phyloP scores from a whole-genome alignment of 192 early-diverging fungal species.

The Phycomyces nitens region DNA sequence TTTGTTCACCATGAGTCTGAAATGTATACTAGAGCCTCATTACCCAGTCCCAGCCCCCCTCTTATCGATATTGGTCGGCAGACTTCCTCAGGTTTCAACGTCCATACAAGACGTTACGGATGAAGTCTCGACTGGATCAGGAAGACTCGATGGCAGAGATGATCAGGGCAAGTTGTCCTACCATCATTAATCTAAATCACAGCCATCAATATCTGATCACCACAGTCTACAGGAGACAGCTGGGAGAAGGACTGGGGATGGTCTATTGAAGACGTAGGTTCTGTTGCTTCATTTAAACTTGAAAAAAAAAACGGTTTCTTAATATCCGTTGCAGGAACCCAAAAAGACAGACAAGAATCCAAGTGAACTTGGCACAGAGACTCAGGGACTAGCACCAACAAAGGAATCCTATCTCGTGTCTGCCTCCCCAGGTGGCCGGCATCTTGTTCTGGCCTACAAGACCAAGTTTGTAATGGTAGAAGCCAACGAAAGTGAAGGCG shows the following conservation, averaged over 20 bases:
- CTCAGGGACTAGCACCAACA: constrained; percentile 8
- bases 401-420: constrained; percentile 33
- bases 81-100: constrained; percentile 28
- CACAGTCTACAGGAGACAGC: constrained; percentile 11
- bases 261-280: constrained; percentile 27
- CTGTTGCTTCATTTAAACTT: background rate
- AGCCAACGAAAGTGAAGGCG: constrained; percentile 19
- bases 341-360: background rate
- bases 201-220: background rate
- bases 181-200: background rate
- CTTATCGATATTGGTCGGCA: constrained; percentile 32
- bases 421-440: constrained; percentile 23
- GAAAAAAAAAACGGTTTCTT: background rate
- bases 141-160: constrained; percentile 7
- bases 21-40: constrained; percentile 28
- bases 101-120: constrained; percentile 23
- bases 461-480: constrained; percentile 34
- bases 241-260: constrained; percentile 37
- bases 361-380: background rate
- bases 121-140: constrained; percentile 9
- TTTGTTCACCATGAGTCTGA: constrained; percentile 3
- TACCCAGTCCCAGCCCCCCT: constrained; percentile 34
- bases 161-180: constrained; percentile 9
- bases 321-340: too few relatives aligned
- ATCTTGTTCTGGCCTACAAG: constrained; percentile 29